Conservation (phyloP, 306 rosid species). For the Malus domestica region DNA sequence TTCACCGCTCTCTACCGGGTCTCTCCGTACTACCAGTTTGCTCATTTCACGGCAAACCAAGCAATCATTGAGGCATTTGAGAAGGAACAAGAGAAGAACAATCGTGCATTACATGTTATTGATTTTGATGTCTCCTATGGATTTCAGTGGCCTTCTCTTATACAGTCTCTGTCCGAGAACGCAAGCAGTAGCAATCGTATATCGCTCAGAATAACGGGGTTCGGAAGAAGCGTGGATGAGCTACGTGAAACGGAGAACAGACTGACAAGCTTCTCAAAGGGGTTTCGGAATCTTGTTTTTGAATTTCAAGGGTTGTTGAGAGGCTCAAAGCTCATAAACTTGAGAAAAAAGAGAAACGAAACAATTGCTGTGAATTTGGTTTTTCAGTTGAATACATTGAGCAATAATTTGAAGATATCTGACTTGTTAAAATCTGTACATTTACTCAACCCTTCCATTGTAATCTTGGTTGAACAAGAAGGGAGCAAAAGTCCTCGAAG, state of each 20-base stretch:
- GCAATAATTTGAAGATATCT: slow-evolving; percentile 31
- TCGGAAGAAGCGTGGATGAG: slow-evolving; percentile 47
- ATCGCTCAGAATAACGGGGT: slow-evolving; percentile 48
- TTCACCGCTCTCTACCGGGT: slow-evolving; percentile 56
- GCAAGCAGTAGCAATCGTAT: slow-evolving; percentile 38
- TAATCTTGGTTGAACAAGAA: slow-evolving; percentile 60
- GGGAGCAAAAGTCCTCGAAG: slow-evolving; percentile 33
- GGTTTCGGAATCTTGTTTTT: slow-evolving; percentile 40
- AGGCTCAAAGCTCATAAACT: slow-evolving; percentile 36
- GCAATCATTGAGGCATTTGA: slow-evolving; percentile 66
- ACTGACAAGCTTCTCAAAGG: slow-evolving; percentile 54
- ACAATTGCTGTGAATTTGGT: slow-evolving; percentile 63
- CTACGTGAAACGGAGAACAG: slow-evolving; percentile 63
- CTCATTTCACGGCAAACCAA: slow-evolving; percentile 80
- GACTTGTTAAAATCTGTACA: slow-evolving; percentile 57
- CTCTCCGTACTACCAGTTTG: slow-evolving; percentile 70
- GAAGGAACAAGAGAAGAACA: slow-evolving; percentile 48
- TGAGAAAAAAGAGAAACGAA: slow-evolving; percentile 54
- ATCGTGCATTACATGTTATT: slow-evolving; percentile 47
- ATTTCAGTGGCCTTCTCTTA: slow-evolving; percentile 78
- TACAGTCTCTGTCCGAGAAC: slow-evolving; percentile 71
- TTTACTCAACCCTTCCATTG: slow-evolving; percentile 48
- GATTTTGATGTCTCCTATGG: slow-evolving; percentile 72
- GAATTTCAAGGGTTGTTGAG: slow-evolving; percentile 63
- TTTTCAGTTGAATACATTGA: slow-evolving; percentile 43